These are phyloP conservation scores for Knoxia roxburghii DNA, from an alignment of 257 asterid species.

Conservation along the genomic window DNA sequence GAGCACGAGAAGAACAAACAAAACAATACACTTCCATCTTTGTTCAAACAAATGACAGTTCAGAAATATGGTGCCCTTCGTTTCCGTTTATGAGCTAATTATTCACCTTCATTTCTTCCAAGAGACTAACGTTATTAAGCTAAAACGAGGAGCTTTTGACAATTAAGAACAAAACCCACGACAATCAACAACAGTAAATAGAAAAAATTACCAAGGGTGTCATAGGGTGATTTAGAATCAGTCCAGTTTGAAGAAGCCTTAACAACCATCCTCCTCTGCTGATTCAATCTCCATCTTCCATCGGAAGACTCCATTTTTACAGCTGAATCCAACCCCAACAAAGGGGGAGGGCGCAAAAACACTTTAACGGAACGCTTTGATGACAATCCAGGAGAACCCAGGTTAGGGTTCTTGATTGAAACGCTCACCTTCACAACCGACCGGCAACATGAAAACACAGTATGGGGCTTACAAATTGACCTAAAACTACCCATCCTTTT, in stretches of 20 bases:
- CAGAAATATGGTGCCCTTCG: too few relatives aligned
- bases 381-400: constrained; percentile 14
- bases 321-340: constrained; percentile 27
- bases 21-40: not conserved
- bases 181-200: not conserved
- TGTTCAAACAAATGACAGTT: not conserved
- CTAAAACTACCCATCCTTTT: constrained; percentile 62
- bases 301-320: constrained; percentile 18
- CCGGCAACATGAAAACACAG: constrained; percentile 51
- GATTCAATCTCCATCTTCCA: constrained; percentile 38
- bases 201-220: constrained; percentile 67
- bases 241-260: constrained; percentile 82
- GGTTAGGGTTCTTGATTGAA: constrained; percentile 30
- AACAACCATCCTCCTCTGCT: constrained; percentile 70
- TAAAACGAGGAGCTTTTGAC: not conserved
- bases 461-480: constrained; percentile 61
- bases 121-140: not conserved
- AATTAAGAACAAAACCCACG: not conserved
- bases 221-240: constrained; percentile 72
- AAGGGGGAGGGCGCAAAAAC: constrained; percentile 16
- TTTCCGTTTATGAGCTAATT: not conserved
- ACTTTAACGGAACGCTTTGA: constrained; percentile 27
- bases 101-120: constrained; percentile 3
- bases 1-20: not conserved
- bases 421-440: constrained; percentile 51